Evolutionary conservation across 208 protist genomes (phyloP), one percentile per base, ranked within the genome.

Genomic region (Naegleria gruberi): DNA sequence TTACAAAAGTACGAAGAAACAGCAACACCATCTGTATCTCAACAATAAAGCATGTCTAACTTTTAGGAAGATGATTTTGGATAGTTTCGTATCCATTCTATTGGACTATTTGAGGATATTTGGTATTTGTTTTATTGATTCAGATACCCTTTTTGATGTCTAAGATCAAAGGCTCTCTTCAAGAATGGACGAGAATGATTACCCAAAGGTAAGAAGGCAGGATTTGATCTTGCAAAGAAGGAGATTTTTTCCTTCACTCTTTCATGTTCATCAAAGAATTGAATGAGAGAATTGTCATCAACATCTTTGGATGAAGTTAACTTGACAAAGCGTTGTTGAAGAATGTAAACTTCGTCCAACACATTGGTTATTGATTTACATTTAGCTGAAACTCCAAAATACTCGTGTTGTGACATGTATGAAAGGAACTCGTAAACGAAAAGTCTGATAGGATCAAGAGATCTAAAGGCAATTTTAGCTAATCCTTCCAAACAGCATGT

Each of bases 271-370:
- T 87, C 83, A 55, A 87, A 87, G 44, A 87, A 87, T 1, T 7
- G 8, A 84, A 42, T 8, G 5, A 87, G 37, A 10, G 12, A 15
- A 19, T 55, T 30, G 4, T 55, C 83, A 7, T 4, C 37, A 0
- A 37, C 12, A 41, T 19, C n/a, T 19, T 87, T 34, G 23, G 19
- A 44, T 4, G 12, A 17, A 10, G 44, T 46, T 5, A 87, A 23
- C n/a, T 87, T 87, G 41, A 87, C 43, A 46, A 87, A 87, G 19
- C 23, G 41, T 87, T 87, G 83, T 87, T 87, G 83, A 0, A 87
- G 42, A 5, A 42, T 8, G 55, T 87, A 87, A 30, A 87, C 19
- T 51, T 87, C 83, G 37, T 87, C 44, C 83, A 87, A 87, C 0
- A 87, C 43, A 26, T 87, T 30, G 1, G 44, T 87, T 0, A 87